Base-by-base conservation (phyloP, 2,329 filamentous ascomycete genomes). In the Metarhizium anisopliae region DNA sequence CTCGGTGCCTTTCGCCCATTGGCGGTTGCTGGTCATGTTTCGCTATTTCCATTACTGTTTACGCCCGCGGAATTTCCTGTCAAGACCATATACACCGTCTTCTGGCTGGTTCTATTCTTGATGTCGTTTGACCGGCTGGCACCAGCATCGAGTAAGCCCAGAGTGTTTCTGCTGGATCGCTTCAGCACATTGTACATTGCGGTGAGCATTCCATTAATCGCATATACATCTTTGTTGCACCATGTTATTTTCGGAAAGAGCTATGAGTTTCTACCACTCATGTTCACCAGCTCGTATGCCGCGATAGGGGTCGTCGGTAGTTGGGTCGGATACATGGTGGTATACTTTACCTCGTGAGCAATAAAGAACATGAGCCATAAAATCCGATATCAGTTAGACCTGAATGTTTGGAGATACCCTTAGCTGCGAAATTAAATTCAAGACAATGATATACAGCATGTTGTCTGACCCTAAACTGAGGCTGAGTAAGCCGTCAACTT, bases 261-360 rank as follows among this genome's bases (percentile, higher is more conserved):
- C 60, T 90, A 89, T 64, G 90, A 96, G 72, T 99, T 97, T 70
- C 72, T 99, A 55, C 94, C 94, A 30, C 75, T 97, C 63, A 97
- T 99, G 93, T 94, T 97, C 68, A 96, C 86, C 62, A 97, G 93
- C 75, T 88, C 89, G 13, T 99, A 97, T 71, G 90, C 88, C 38
- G 94, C 94, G 4, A 77, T 97, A 56, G 94, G 94, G n/a, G 92
- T 97, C 0, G 84, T 96, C 18, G 91, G 90, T 3, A 97, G 94
- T 72, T 97, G 93, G 93, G 66, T 96, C 45, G 92, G 94, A 10
- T 96, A 96, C 69, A 83, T 92, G 75, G 89, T 95, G 36, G 91
- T 97, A 52, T 97, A 93, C 72, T 92, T 96, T 65, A 77, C 79
- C 6, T 79, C 78, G 38, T 82, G 56, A 66, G 18, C 2, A 6